Base-by-base conservation (phyloP, 495 filamentous ascomycete species). In the Evansstolkia leycettana region DNA sequence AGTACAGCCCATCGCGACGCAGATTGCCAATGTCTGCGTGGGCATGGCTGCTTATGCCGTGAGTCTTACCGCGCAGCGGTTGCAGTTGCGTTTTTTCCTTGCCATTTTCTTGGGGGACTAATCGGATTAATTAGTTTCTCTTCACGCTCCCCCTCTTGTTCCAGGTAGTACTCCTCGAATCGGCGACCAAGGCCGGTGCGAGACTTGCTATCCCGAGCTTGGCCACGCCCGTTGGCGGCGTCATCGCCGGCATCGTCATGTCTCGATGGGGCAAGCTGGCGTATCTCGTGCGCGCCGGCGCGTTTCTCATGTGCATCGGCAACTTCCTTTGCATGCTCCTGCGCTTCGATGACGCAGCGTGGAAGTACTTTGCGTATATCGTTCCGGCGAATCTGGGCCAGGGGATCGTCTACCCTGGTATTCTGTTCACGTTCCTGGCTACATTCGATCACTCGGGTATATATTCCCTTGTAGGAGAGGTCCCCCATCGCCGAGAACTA, bases 131-230 rank as follows among this genome's bases (percentile, higher is more conserved):
- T 17, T 20, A 80, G 75, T 80, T 75, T 40, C 67, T 81, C 28
- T 81, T 81, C 47, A 73, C 68, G 7, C 65, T 79, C 1, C 75
- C 76, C 3, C 52, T 81, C 10, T 72, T 77, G 35, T 79, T 79
- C 48, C 75, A 79, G 42, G 67, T 76, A 1, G 66, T 79, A 8
- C 55, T 78, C 9, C 57, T 72, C 2, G 76, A 81, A 23, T 74
- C 71, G 4, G 67, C 76, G 4, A 70, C 71, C 4, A 72, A 65
- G 36, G 74, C 76, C 2, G 76, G 75, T 5, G 62, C 61, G 1
- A 60, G 75, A 16, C 62, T 79, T 10, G 68, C 68, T 0, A 71
- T 80, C 15, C 75, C 77, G 5, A 78, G 73, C 7, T 50, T 79
- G 1, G 72, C 72, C 13, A 76, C 72, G 0, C 75, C 74, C 2